phyloP scores from a whole-genome alignment of 768 basidiomycete species.

The Boletus barrowsii region DNA sequence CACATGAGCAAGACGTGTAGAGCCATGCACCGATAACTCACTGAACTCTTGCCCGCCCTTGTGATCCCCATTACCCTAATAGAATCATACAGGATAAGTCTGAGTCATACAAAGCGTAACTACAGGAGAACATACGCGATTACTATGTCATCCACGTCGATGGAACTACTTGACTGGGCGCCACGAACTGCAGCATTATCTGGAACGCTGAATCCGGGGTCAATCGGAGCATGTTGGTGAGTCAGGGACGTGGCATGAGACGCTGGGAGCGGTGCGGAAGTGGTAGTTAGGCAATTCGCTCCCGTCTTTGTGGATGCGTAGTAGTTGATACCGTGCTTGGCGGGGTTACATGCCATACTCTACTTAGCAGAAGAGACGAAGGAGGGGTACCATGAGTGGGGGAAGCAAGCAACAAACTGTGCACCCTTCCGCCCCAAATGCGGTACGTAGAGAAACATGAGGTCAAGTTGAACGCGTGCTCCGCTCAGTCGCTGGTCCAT shows the following conservation, averaged over 20 bases:
- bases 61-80: slow-evolving; percentile 18
- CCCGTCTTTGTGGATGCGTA: no score
- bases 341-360: no score
- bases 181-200: background rate
- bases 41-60: slow-evolving; percentile 18
- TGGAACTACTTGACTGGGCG: background rate
- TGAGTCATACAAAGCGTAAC: background rate
- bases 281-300: no score
- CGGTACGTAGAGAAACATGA: no score
- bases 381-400: background rate
- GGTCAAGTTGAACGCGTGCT: no score
- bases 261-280: background rate
- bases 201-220: no score
- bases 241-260: background rate
- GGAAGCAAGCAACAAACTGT: background rate
- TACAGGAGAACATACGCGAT: slow-evolving; percentile 12
- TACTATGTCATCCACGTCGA: slow-evolving; percentile 11
- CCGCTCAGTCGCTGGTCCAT: no score
- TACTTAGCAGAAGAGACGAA: background rate
- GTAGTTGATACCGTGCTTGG: no score
- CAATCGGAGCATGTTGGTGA: background rate
- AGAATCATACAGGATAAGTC: background rate
- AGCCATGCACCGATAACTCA: background rate
- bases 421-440: no score
- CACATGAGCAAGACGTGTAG: background rate